phyloP scores from a whole-genome alignment of 441 rosid species.

The Pelargonium citronellum region DNA sequence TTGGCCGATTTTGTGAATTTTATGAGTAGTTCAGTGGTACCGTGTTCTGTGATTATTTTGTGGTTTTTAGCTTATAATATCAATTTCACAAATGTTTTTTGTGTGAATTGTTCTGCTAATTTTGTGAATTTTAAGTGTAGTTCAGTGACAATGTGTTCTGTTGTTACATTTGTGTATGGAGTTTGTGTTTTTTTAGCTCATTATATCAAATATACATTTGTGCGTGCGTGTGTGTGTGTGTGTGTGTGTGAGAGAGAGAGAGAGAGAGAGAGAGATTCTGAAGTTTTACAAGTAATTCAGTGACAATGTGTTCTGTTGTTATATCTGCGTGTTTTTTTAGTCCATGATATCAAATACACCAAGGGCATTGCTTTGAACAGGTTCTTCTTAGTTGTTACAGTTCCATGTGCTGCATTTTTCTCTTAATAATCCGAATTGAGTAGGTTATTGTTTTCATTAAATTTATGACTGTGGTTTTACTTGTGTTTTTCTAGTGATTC shows the following conservation, averaged over 20 bases:
- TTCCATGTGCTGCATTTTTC: slow-evolving; percentile 21
- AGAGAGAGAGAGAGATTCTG: too few relatives aligned
- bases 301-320: not conserved
- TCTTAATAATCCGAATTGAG: slow-evolving; percentile 8
- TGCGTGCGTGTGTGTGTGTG: not conserved
- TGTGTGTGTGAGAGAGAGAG: too few relatives aligned
- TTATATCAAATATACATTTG: not conserved
- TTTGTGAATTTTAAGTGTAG: too few relatives aligned
- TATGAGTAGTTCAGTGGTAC: not conserved
- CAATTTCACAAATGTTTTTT: not conserved
- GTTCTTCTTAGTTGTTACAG: not conserved
- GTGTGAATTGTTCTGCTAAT: too few relatives aligned
- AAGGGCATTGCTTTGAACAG: not conserved
- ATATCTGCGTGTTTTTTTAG: not conserved
- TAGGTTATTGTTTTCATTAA: slow-evolving; percentile 1
- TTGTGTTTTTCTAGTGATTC: slow-evolving; percentile 50
- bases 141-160: too few relatives aligned
- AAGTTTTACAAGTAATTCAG: not conserved
- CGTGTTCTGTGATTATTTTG: not conserved
- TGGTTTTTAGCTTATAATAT: not conserved
- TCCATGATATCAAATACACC: not conserved
- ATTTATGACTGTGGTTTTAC: slow-evolving; percentile 1
- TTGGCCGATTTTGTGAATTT: not conserved
- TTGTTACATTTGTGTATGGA: too few relatives aligned
- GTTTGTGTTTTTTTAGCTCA: not conserved